phyloP scores from a whole-genome alignment of 148 eudicot genomes.

The Nyssa sinensis region DNA sequence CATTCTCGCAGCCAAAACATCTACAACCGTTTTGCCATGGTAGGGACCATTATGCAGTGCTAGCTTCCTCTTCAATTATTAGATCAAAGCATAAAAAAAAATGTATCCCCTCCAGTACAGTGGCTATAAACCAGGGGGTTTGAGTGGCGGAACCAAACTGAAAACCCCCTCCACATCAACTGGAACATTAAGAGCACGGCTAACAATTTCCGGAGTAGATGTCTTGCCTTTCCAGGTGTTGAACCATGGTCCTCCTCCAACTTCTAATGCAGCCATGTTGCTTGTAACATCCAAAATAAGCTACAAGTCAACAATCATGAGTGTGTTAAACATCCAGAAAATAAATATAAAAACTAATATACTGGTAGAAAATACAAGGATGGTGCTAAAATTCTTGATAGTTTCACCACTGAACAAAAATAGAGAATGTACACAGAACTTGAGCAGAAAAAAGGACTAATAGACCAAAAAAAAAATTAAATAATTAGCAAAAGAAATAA shows the following conservation, averaged over 20 bases:
- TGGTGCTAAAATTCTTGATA: background rate
- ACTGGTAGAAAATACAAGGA: background rate
- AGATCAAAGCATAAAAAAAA: too few species aligned
- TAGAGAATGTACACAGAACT: background rate
- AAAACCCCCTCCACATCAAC: conserved; percentile 64
- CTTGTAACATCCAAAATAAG: conserved; percentile 78
- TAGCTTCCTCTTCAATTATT: too few species aligned
- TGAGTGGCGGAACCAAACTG: conserved; percentile 56
- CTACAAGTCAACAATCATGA: conserved; percentile 30
- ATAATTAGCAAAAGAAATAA: too few species aligned
- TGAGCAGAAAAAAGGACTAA: background rate
- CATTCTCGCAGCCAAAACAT: background rate
- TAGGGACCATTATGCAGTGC: background rate
- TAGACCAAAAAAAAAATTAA: background rate
- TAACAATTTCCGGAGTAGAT: conserved; percentile 53
- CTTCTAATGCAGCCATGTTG: conserved; percentile 85
- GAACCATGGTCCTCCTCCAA: conserved; percentile 97
- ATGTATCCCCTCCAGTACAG: too few species aligned
- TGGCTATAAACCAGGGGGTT: conserved; percentile 77
- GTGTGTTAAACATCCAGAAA: background rate
- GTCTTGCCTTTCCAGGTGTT: conserved; percentile 70
- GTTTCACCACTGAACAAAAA: background rate
- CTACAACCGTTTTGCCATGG: background rate
- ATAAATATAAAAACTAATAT: background rate
- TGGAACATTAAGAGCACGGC: conserved; percentile 56